Base-by-base conservation (phyloP, 225 moss, liverwort and hornwort species). In the Asterella californica region DNA sequence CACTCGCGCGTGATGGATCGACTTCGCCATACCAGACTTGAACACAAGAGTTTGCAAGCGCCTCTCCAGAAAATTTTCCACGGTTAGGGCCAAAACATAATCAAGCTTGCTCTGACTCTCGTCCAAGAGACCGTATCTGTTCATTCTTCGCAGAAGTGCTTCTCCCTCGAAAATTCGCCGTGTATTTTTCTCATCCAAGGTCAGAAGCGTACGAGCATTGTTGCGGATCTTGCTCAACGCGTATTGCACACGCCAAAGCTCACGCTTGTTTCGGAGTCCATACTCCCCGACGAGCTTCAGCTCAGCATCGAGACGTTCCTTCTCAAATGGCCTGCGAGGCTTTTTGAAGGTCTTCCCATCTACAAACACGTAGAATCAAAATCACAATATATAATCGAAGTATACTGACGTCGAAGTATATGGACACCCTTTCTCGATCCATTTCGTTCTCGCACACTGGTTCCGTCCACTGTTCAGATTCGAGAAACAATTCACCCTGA, bases 321-420 rank as follows among this genome's bases (percentile, higher is more conserved):
- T 94, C 88, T 96, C 94, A 18, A 96, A 96, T 0, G 94, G 94
- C 81, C 94, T 85, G 42, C 94, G 96, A 2, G 96, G 94, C 87
- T 96, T 96, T 79, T 96, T 96, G 77, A 96, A 96, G 0, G 94
- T 94, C 88, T 96, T 96, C 42, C 92, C 94, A 94, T 92, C 95
- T 52, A 76, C 0, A 30, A 72, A 33, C n/a, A n/a, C n/a, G n/a
- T n/a, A n/a, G n/a, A n/a, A n/a, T n/a, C n/a, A n/a, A n/a, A n/a
- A n/a, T n/a, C n/a, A n/a, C n/a, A n/a, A n/a, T n/a, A n/a, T n/a
- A n/a, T n/a, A 24, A 81, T 50, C 14, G 29, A 67, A 67, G 1
- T 12, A 68, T 15, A 68, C 68, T 68, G 2, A 59, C 59, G 0
- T n/a, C n/a, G n/a, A n/a, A n/a, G n/a, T n/a, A n/a, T n/a, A n/a